phyloP scores from a whole-genome alignment of 108 stramenopile genomes.

The Skeletonema grethae region DNA sequence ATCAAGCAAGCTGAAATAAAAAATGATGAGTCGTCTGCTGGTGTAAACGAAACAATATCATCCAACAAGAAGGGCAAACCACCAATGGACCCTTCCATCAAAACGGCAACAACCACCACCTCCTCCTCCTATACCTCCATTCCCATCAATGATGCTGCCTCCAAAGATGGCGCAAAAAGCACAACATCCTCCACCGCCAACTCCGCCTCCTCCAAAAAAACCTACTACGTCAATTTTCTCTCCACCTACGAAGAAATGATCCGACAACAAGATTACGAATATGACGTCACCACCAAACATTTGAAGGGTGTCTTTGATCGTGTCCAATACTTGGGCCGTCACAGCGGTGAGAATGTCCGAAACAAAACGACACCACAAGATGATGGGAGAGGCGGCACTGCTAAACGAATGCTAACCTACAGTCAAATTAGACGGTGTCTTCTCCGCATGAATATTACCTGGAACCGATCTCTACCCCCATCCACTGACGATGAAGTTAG shows the following conservation, averaged over 20 bases:
- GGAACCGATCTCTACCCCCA: conserved; percentile 15
- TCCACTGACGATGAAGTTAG: conserved; percentile 16
- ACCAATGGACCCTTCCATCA: neutral
- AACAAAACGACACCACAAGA: conserved; percentile 6
- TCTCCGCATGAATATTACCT: conserved; percentile 13
- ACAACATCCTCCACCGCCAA: neutral
- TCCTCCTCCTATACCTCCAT: neutral
- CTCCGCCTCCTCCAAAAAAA: neutral
- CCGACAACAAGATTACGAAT: conserved; percentile 65
- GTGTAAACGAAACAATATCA: neutral
- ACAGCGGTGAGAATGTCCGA: neutral
- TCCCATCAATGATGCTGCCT: neutral
- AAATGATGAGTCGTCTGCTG: no score
- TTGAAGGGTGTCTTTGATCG: conserved; percentile 48
- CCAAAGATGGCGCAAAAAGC: neutral
- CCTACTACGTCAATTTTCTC: conserved; percentile 11
- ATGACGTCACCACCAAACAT: conserved; percentile 47
- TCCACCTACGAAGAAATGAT: conserved; percentile 73
- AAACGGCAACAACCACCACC: neutral
- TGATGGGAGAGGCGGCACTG: neutral
- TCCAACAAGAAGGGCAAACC: neutral
- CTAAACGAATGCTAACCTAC: conserved; percentile 49
- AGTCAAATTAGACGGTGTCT: conserved; percentile 35
- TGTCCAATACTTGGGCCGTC: conserved; percentile 30
- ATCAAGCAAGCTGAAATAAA: no score